phyloP scores from a whole-genome alignment of 2,329 filamentous ascomycete genomes.

The Zasmidium angulare region DNA sequence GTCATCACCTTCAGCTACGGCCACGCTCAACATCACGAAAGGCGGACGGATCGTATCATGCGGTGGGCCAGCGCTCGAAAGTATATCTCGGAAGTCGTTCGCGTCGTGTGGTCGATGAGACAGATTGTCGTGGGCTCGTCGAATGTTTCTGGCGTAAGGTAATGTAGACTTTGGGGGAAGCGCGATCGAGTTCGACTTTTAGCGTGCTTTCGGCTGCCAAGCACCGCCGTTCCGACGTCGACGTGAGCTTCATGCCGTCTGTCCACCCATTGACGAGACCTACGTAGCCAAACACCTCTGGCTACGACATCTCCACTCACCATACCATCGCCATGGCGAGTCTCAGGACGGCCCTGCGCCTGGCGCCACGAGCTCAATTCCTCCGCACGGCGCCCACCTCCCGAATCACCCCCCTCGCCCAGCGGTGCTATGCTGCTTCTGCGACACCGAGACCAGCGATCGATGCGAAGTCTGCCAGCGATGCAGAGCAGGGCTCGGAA shows the following conservation, averaged over 20 bases:
- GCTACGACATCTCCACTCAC: neutral
- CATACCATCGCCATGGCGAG: slow-evolving; percentile 25
- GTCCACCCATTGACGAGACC: neutral
- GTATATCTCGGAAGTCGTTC: neutral
- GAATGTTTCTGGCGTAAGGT: neutral
- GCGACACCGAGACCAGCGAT: slow-evolving; percentile 18
- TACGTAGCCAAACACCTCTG: slow-evolving; percentile 1
- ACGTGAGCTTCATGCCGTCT: neutral
- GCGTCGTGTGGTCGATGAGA: neutral
- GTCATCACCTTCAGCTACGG: slow-evolving; percentile 15
- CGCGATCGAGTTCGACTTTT: neutral
- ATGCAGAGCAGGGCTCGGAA: slow-evolving; percentile 30
- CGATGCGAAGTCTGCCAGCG: slow-evolving; percentile 25
- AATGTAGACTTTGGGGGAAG: neutral
- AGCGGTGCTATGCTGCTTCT: slow-evolving; percentile 25
- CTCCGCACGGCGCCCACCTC: slow-evolving; percentile 23
- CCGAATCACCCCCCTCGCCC: slow-evolving; percentile 23
- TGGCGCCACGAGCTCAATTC: slow-evolving; percentile 31
- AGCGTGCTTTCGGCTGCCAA: neutral
- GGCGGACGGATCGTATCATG: slow-evolving; percentile 6
- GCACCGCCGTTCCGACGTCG: slow-evolving; percentile 1
- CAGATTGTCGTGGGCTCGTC: neutral
- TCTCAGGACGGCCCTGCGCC: slow-evolving; percentile 26
- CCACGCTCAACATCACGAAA: slow-evolving; percentile 15
- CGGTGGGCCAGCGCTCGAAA: neutral